These are phyloP conservation scores for Phyllostachys edulis DNA, from an alignment of 176 grass and related monocot species.

Conservation along the genomic window DNA sequence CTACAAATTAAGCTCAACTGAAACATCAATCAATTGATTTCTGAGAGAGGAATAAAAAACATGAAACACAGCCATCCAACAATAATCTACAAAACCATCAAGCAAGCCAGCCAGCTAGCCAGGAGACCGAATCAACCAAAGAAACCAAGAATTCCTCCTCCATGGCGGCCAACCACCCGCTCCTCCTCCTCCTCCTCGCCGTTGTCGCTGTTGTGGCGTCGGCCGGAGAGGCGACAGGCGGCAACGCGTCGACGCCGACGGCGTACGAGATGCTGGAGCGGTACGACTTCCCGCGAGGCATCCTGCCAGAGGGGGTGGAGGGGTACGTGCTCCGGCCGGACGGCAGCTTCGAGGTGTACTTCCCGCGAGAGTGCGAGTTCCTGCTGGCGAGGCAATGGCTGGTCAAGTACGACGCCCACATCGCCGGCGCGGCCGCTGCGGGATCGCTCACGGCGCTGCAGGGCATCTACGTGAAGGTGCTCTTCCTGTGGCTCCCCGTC, in stretches of 20 bases:
- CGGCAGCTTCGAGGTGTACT: slow-evolving; percentile 53
- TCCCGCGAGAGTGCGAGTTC: slow-evolving; percentile 48
- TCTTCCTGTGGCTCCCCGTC: slow-evolving; percentile 49
- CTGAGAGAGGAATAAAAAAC: too few species aligned
- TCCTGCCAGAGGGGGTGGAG: slow-evolving; percentile 53
- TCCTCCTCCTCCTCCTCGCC: background rate
- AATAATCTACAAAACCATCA: background rate
- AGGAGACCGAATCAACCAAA: background rate
- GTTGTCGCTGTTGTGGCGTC: background rate
- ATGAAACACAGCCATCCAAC: background rate
- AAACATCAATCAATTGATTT: background rate
- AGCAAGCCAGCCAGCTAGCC: slow-evolving; percentile 12
- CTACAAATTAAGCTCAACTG: background rate
- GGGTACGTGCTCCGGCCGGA: slow-evolving; percentile 36
- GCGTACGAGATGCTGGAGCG: slow-evolving; percentile 66
- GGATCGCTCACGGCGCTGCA: slow-evolving; percentile 25
- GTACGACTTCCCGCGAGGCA: slow-evolving; percentile 54
- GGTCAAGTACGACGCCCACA: slow-evolving; percentile 34
- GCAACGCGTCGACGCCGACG: slow-evolving; percentile 12
- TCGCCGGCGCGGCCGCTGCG: slow-evolving; percentile 28
- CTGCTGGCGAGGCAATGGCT: slow-evolving; percentile 31
- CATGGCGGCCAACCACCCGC: background rate
- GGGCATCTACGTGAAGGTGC: slow-evolving; percentile 51
- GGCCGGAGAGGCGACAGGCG: background rate
- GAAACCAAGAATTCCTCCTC: background rate